Evolutionary conservation across 257 asterid genomes (phyloP), one percentile per base, ranked within the genome.

Genomic region (Petrea volubilis): DNA sequence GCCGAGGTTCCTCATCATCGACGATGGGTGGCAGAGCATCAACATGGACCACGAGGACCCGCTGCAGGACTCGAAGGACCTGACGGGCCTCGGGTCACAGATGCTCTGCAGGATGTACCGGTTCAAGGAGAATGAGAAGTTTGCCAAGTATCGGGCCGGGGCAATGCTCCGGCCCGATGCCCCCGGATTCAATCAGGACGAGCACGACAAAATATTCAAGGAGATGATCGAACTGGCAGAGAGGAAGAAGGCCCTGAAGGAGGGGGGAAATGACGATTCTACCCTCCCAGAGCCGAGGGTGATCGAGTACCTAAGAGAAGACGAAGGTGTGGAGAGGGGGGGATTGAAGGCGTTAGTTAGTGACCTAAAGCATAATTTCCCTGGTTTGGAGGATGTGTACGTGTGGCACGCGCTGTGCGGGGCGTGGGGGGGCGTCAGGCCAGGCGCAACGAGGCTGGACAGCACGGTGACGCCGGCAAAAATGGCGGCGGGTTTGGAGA

Each of bases 401-500:
- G 86, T 73, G 7, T 83, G 88, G 88, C 88, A 83, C 33, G 85
- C 88, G 5, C 29, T 83, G 25, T 83, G 88, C 47, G 86, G 88
- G 6, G 83, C 81, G 1, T 81, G 88, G 86, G 86, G 88, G 27
- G 88, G 86, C 5, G 78, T 81, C 17, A 78, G 86, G 80, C 88
- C 82, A 0, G 82, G 80, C 2, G 34, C 80, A 6, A 81, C 84
- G 29, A 76, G 67, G 23, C 70, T 82, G 61, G 67, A 71, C 29
- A 47, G 74, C 49, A 77, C 67, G 69, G 78, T 83, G 29, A 64
- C 78, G 13, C 49, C 29, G 0, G 83, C 84, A 2, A 81, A 81
- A 24, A 6, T 75, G 78, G 43, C 77, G 0, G 72, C 80, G 0
- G 84, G 82, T 14, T 71, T 79, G 57, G 84, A 74, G 38, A 76